A percentile compares a stretch with the other conserved stretches of the same genome.
Conservation (phyloP, 768 basidiomycete species). For the Mycena indigotica region DNA sequence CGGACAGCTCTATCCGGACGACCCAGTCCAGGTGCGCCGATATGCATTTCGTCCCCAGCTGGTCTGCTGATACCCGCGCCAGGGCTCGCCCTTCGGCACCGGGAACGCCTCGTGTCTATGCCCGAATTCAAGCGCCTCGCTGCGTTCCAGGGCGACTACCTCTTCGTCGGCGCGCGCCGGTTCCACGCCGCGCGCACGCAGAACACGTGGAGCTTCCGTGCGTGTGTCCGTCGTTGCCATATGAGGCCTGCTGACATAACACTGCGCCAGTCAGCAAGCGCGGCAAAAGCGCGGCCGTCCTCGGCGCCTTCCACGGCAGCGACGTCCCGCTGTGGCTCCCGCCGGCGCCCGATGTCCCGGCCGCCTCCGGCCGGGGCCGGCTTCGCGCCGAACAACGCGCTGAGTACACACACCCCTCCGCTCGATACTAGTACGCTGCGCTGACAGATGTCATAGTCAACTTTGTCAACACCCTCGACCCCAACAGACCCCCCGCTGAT, state of each 20-base stretch:
- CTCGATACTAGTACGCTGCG: too few species aligned
- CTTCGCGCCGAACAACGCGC: constrained; percentile 1
- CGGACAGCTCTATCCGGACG: constrained; percentile 10
- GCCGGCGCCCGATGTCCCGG: neutral
- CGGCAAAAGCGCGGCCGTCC: constrained; percentile 2
- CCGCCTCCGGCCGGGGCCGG: too few species aligned
- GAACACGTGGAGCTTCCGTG: constrained; percentile 15
- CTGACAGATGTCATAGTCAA: constrained; percentile 3
- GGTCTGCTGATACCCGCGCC: too few species aligned
- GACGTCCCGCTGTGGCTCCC: constrained; percentile 15
- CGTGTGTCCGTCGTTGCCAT: neutral
- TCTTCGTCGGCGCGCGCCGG: constrained; percentile 6
- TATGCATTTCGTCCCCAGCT: neutral
- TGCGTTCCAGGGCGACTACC: constrained; percentile 14
- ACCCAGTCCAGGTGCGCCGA: constrained; percentile 6
- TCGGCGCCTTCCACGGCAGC: constrained; percentile 11
- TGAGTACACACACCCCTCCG: constrained; percentile 6
- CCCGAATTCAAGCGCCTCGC: constrained; percentile 19
- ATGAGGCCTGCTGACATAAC: too few species aligned
- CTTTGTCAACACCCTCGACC: constrained; percentile 18
- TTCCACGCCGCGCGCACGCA: constrained; percentile 10
- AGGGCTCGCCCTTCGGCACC: constrained; percentile 19
- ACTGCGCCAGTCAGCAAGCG: constrained; percentile 20
- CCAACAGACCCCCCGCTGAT: neutral
- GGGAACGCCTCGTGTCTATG: neutral